Percentiles rank a stretch among this genome's conserved stretches.
Conservation (phyloP, 106 monocot species). For the Platanthera guangdongensis region DNA sequence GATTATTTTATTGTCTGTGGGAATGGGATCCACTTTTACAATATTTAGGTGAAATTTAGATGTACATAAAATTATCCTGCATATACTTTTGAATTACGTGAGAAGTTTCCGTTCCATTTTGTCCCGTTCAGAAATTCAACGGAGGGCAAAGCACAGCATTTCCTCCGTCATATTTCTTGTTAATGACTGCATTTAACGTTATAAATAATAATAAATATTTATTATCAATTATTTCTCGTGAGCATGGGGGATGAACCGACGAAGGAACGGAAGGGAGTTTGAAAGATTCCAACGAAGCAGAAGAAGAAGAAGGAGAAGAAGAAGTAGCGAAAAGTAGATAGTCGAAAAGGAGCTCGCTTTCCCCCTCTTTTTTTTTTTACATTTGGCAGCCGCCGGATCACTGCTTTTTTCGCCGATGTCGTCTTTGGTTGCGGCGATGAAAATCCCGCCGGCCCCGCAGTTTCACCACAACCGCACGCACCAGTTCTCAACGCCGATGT, state of each 20-base stretch:
- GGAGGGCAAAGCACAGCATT: too few species aligned
- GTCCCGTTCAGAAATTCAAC: too few species aligned
- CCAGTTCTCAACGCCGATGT: not conserved
- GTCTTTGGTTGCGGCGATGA: not conserved
- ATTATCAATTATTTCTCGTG: not conserved
- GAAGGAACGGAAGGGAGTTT: not conserved
- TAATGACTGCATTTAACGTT: not conserved
- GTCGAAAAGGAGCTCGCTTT: slow-evolving; percentile 6
- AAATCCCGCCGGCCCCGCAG: not conserved
- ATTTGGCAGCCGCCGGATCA: not conserved
- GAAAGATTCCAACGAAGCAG: not conserved
- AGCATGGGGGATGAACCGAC: not conserved
- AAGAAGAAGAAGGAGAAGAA: not conserved
- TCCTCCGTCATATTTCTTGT: not conserved
- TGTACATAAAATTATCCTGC: too few species aligned
- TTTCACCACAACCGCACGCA: not conserved
- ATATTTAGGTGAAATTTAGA: too few species aligned
- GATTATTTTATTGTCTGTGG: too few species aligned
- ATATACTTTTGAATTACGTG: too few species aligned
- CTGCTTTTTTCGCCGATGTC: slow-evolving; percentile 5
- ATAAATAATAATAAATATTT: not conserved
- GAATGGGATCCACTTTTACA: too few species aligned
- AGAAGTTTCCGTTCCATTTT: too few species aligned
- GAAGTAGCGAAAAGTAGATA: not conserved
- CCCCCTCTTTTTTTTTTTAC: too few species aligned